Conservation (phyloP, 1,284 basidiomycete species). For the Trichosporon sp. region DNA sequence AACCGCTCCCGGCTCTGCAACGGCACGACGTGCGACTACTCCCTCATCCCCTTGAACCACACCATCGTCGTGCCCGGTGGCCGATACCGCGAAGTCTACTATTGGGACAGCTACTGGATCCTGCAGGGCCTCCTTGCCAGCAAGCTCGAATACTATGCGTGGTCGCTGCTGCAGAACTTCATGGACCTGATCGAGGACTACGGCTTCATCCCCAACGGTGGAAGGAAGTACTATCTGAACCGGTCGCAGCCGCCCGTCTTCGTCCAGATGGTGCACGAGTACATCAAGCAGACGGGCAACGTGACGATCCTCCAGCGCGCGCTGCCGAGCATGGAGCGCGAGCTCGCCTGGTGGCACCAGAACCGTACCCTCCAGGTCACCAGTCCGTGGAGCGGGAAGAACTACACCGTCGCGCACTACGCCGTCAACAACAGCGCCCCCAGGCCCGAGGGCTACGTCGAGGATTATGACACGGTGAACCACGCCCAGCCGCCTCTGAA, state of each 20-base stretch:
- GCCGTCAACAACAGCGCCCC: conserved; percentile 77
- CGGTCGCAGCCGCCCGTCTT: conserved; percentile 89
- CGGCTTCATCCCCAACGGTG: conserved; percentile 92
- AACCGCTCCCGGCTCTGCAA: conserved; percentile 71
- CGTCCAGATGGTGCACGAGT: conserved; percentile 72
- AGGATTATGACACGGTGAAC: conserved; percentile 76
- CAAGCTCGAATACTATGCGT: conserved; percentile 71
- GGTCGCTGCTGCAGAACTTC: conserved; percentile 81
- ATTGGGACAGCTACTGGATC: conserved; percentile 69
- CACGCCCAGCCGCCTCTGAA: conserved; percentile 65
- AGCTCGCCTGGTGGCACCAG: conserved; percentile 77
- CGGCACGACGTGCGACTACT: conserved; percentile 67
- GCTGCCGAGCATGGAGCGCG: conserved; percentile 66
- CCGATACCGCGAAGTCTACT: conserved; percentile 63
- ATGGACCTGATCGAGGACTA: conserved; percentile 78
- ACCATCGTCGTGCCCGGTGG: conserved; percentile 87
- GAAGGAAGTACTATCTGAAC: conserved; percentile 67
- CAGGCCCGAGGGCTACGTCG: conserved; percentile 69
- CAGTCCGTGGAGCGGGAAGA: conserved; percentile 69
- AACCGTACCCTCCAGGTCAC: conserved; percentile 74
- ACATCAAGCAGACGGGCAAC: conserved; percentile 66
- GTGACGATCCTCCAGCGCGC: conserved; percentile 66
- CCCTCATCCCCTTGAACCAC: conserved; percentile 83
- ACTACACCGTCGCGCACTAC: conserved; percentile 71
- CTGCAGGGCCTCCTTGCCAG: conserved; percentile 78